phyloP scores from a whole-genome alignment of 495 filamentous ascomycete genomes.

The Hypoxylon fuscum region DNA sequence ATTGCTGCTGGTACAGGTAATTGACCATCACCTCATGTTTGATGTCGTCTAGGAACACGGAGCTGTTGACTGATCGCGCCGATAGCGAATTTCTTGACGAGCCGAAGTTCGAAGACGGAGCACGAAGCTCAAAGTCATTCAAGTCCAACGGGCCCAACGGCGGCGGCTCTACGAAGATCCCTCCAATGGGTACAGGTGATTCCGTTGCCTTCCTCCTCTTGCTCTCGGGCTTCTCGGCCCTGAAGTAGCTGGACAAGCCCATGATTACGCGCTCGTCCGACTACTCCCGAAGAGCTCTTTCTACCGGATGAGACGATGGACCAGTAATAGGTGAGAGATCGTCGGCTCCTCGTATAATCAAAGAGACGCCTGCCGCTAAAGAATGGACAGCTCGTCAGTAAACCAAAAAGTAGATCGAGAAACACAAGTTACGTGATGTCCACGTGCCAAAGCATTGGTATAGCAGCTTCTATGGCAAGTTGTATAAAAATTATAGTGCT shows the following conservation, averaged over 20 bases:
- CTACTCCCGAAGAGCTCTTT: background rate
- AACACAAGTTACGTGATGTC: background rate
- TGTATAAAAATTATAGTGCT: background rate
- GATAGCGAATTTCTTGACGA: constrained; percentile 64
- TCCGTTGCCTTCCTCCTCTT: constrained; percentile 40
- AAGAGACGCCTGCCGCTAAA: too few relatives aligned
- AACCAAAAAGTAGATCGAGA: background rate
- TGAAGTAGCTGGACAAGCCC: constrained; percentile 71
- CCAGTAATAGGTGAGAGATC: background rate
- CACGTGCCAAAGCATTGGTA: background rate
- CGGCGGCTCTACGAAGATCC: constrained; percentile 39
- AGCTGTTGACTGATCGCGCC: constrained; percentile 58
- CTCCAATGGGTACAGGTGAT: constrained; percentile 9
- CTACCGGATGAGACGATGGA: background rate
- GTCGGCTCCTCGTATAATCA: background rate
- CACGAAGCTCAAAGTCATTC: constrained; percentile 56
- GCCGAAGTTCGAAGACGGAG: constrained; percentile 52
- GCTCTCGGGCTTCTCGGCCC: constrained; percentile 54
- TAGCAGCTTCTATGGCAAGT: background rate
- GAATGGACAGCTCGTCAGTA: too few relatives aligned
- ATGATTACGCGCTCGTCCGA: constrained; percentile 43
- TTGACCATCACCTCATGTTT: constrained; percentile 87
- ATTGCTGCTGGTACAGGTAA: constrained; percentile 82
- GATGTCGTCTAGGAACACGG: constrained; percentile 74
- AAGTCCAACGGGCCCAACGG: constrained; percentile 18